These are phyloP conservation scores for Trichophyton simii DNA, from an alignment of 2,329 filamentous ascomycete species.

Conservation along the genomic window DNA sequence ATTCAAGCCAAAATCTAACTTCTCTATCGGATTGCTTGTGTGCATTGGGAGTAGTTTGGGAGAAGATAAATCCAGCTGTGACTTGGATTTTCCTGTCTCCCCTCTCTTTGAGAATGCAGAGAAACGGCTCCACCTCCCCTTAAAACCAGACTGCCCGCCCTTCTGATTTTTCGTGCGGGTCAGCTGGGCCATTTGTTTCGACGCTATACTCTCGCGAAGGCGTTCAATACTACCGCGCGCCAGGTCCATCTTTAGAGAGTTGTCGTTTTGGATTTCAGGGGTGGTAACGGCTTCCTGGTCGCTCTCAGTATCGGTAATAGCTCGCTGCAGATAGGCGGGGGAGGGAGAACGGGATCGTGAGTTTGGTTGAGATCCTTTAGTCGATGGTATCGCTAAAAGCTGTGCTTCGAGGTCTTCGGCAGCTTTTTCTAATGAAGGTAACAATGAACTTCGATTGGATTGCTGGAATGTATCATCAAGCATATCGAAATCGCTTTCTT, in stretches of 20 bases:
- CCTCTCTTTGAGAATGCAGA: background rate
- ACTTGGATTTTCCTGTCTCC: background rate
- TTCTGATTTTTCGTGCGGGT: background rate
- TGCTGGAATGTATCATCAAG: constrained; percentile 19
- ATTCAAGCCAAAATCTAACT: background rate
- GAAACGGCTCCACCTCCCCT: background rate
- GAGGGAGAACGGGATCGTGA: background rate
- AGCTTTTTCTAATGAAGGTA: constrained; percentile 18
- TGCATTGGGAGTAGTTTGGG: background rate
- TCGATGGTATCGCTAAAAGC: constrained; percentile 18
- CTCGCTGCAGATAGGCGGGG: background rate
- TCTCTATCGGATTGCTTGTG: background rate
- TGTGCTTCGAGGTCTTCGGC: constrained; percentile 27
- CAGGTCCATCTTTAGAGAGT: background rate
- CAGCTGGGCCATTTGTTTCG: background rate
- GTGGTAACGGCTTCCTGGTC: background rate
- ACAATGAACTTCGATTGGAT: background rate
- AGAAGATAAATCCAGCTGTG: background rate
- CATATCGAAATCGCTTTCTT: constrained; percentile 16
- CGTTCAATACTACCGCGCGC: background rate
- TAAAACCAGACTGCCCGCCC: background rate
- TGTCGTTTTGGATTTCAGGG: background rate
- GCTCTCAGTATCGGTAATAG: background rate
- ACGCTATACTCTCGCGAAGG: background rate
- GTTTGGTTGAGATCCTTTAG: background rate